Evolutionary conservation across 495 filamentous ascomycete species (phyloP).

Genomic region (Bathelium albidoporum): DNA sequence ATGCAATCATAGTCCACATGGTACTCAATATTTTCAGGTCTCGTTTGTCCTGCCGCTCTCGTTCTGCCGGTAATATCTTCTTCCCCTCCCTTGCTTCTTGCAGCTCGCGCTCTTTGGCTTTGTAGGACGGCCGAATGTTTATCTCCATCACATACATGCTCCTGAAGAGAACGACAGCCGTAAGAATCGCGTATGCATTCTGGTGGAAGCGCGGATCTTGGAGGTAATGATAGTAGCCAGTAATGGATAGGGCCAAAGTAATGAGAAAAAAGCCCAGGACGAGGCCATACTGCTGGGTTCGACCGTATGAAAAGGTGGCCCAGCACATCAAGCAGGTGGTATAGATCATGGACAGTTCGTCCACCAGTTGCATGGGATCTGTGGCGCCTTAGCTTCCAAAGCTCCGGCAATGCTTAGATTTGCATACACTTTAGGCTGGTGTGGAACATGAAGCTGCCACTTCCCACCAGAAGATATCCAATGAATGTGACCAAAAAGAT

Average conservation of each 20-base stretch:
- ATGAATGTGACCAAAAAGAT: constrained; percentile 33
- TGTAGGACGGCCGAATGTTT: constrained; percentile 50
- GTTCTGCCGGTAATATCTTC: constrained; percentile 19
- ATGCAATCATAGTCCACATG: constrained; percentile 68
- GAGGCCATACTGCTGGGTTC: constrained; percentile 42
- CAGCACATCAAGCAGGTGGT: constrained; percentile 90
- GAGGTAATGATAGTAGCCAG: constrained; percentile 85
- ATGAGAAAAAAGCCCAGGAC: constrained; percentile 52
- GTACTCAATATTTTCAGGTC: constrained; percentile 50
- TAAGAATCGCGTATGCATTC: constrained; percentile 75
- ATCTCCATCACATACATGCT: constrained; percentile 88
- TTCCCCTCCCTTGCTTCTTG: constrained; percentile 30
- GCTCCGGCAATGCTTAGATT: background rate
- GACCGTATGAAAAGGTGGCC: constrained; percentile 70
- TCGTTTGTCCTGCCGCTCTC: constrained; percentile 40
- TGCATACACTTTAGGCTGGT: constrained; percentile 32
- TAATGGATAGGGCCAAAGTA: constrained; percentile 66
- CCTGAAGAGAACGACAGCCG: constrained; percentile 61
- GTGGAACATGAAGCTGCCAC: constrained; percentile 34
- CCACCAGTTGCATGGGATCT: constrained; percentile 97
- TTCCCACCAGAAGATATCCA: constrained; percentile 33
- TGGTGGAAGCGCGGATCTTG: constrained; percentile 93
- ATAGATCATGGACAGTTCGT: constrained; percentile 97
- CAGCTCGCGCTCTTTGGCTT: constrained; percentile 20
- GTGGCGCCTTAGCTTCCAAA: constrained; percentile 7